phyloP scores from a whole-genome alignment of 495 filamentous ascomycete species.

The Mycothermus thermophilus region DNA sequence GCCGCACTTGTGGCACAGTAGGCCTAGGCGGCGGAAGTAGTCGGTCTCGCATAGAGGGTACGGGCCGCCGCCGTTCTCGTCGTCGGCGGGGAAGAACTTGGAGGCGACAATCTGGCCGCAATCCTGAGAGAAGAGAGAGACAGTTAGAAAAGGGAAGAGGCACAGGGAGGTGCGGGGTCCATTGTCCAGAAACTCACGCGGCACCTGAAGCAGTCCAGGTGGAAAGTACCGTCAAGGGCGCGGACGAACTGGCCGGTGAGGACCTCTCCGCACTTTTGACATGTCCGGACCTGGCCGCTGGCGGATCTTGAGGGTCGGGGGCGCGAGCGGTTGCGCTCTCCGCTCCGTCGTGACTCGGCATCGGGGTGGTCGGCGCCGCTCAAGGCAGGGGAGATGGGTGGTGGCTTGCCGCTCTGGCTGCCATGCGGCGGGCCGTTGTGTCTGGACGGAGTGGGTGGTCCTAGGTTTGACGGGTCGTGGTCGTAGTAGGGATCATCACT shows the following conservation, averaged over 20 bases:
- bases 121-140: constrained; percentile 46
- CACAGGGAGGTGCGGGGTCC: not conserved
- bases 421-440: constrained; percentile 23
- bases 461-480: too few relatives aligned
- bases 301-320: constrained; percentile 31
- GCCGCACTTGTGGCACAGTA: constrained; percentile 84
- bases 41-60: constrained; percentile 97
- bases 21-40: constrained; percentile 84
- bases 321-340: constrained; percentile 35
- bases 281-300: constrained; percentile 47
- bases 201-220: constrained; percentile 97
- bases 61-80: constrained; percentile 68
- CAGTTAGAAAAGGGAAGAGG: constrained; percentile 2
- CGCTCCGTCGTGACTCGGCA: constrained; percentile 26
- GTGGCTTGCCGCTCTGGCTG: constrained; percentile 16
- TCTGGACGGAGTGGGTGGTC: constrained; percentile 23
- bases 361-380: constrained; percentile 22
- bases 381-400: constrained; percentile 27
- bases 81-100: constrained; percentile 95
- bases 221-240: constrained; percentile 80
- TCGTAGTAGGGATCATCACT: constrained; percentile 9
- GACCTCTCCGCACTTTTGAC: constrained; percentile 75
- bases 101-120: constrained; percentile 93
- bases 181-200: constrained; percentile 60
- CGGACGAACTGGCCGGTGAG: constrained; percentile 93